Evolutionary conservation across 2,329 filamentous ascomycete genomes (phyloP).

Genomic region (Moelleriella libera): DNA sequence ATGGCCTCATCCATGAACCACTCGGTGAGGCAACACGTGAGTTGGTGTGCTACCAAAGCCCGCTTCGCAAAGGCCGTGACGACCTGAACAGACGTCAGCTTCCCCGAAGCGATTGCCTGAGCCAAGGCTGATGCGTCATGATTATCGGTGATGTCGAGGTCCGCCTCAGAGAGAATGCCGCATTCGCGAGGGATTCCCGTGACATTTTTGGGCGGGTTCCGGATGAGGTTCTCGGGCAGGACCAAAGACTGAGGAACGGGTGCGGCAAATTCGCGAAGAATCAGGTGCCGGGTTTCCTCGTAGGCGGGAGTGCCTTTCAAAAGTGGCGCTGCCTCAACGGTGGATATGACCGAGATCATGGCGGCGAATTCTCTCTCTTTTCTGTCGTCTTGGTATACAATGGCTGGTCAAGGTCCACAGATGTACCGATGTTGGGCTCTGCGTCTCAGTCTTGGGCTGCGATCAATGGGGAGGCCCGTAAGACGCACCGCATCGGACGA

Average conservation of each 20-base stretch:
- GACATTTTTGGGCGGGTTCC: slow-evolving; percentile 16
- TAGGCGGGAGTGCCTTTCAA: slow-evolving; percentile 10
- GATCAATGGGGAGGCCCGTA: not conserved
- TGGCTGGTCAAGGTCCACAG: too few species aligned
- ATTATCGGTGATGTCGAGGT: slow-evolving; percentile 32
- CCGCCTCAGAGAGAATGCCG: slow-evolving; percentile 27
- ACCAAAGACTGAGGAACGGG: slow-evolving; percentile 16
- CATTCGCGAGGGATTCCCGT: slow-evolving; percentile 20
- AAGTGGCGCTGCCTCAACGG: slow-evolving; percentile 7
- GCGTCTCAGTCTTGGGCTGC: not conserved
- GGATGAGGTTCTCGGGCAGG: slow-evolving; percentile 13
- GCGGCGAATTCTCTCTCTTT: not conserved
- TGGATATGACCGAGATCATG: not conserved
- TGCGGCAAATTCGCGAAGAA: slow-evolving; percentile 16
- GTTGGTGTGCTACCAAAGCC: slow-evolving; percentile 40
- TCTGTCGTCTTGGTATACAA: too few species aligned
- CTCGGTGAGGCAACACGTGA: slow-evolving; percentile 36
- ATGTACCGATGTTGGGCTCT: not conserved
- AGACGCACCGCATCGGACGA: not conserved
- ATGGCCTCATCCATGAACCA: slow-evolving; percentile 35
- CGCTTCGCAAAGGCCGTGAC: slow-evolving; percentile 36
- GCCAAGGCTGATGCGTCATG: slow-evolving; percentile 28
- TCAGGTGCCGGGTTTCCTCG: slow-evolving; percentile 6
- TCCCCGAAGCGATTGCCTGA: slow-evolving; percentile 18
- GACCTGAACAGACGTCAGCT: slow-evolving; percentile 23